Evolutionary conservation across 768 basidiomycete species (phyloP).

Genomic region (Paxillus ammoniavirescens): DNA sequence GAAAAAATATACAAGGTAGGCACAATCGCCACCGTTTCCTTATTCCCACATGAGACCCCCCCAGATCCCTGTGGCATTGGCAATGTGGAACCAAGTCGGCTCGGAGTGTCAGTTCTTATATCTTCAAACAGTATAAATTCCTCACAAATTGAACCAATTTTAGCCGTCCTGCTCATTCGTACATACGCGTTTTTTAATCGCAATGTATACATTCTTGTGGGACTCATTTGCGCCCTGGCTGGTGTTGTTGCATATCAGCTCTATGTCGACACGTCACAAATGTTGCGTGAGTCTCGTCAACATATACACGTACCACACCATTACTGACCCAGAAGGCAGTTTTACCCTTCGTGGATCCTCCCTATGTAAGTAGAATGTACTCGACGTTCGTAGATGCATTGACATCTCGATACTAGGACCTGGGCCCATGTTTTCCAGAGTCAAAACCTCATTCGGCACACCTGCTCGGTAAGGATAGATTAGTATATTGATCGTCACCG

Average conservation of each 20-base stretch:
- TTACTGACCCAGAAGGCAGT: conserved; percentile 38
- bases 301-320: not conserved
- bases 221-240: conserved; percentile 62
- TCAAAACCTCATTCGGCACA: conserved; percentile 84
- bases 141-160: conserved; percentile 9
- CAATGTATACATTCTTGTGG: conserved; percentile 62
- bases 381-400: not conserved
- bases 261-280: conserved; percentile 75
- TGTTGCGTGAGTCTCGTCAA: conserved; percentile 54
- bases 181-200: conserved; percentile 87
- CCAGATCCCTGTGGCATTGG: conserved; percentile 76
- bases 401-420: conserved; percentile 30
- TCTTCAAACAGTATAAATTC: not conserved
- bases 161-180: conserved; percentile 77
- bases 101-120: conserved; percentile 57
- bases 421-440: conserved; percentile 76
- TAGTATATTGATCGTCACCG: not conserved
- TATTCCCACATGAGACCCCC: not conserved
- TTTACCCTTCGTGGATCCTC: conserved; percentile 63
- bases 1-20: conserved; percentile 66
- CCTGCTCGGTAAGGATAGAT: conserved; percentile 56
- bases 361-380: conserved; percentile 43
- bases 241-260: conserved; percentile 81
- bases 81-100: conserved; percentile 87
- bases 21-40: not conserved